These are phyloP conservation scores for Dictyostelium firmibasis DNA, from an alignment of 78 protist genomes.

Conservation along the genomic window DNA sequence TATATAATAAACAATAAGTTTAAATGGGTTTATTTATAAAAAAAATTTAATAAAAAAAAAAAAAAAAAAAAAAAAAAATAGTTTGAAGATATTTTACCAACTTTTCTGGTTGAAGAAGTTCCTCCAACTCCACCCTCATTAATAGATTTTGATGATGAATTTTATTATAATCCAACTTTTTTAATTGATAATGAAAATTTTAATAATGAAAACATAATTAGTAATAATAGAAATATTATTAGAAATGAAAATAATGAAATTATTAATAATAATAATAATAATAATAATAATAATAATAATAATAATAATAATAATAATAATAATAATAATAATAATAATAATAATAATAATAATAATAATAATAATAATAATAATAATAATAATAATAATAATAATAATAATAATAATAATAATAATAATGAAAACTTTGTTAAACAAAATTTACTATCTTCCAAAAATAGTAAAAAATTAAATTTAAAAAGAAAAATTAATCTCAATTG, in stretches of 20 bases:
- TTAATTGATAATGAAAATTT: background rate
- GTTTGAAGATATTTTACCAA: background rate
- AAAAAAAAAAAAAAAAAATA: background rate
- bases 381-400: too few species aligned
- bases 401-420: too few species aligned
- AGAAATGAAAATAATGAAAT: too few species aligned
- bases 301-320: too few species aligned
- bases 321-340: too few species aligned
- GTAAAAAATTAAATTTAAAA: background rate
- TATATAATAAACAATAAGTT: background rate
- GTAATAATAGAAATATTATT: too few species aligned
- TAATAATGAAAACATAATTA: background rate
- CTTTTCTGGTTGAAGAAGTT: background rate
- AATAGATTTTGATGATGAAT: background rate
- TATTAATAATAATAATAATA: too few species aligned
- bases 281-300: too few species aligned
- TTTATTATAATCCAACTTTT: background rate
- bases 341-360: too few species aligned
- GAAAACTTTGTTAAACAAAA: too few species aligned
- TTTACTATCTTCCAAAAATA: background rate
- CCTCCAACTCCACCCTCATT: background rate
- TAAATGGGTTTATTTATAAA: background rate
- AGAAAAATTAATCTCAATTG: background rate
- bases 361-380: too few species aligned
- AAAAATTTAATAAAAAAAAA: background rate